Base-by-base conservation (phyloP, 768 basidiomycete genomes). In the Psilocybe cyanescens region DNA sequence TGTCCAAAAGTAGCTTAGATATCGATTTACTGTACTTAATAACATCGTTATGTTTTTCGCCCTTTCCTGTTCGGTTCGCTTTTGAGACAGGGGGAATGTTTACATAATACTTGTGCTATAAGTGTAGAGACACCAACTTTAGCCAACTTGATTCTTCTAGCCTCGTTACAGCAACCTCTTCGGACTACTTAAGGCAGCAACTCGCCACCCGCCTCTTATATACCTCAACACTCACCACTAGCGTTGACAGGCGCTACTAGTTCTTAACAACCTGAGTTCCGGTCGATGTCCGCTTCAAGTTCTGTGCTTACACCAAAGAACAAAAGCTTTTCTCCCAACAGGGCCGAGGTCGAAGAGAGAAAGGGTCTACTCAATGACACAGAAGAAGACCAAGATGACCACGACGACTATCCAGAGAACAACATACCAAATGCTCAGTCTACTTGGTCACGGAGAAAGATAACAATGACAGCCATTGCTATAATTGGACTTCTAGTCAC, bases 401-500 rank as follows among this genome's bases (percentile, higher is more conserved):
- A 71, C 63, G 68, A 67, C 55, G 60, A 66, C 46, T 66, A 71
- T 62, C 68, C 67, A 50, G 71, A 72, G 51, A 62, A 66, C 39
- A 61, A 69, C 63, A 12, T 41, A 31, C 44, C 55, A 37, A 50
- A 55, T 28, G 11, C 58, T 50, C 57, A 41, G 11, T 49, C 56
- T 16, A 49, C 69, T n/a, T 82, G 78, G 79, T 76, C 81, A 16
- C 65, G 71, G 49, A 74, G 69, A 54, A 78, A 73, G 69, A 74
- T 83, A 24, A 64, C 79, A 17, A 68, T 68, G 33, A 76, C 72
- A 41, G 81, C 82, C 17, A 57, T 69, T 16, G 68, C 64, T 46
- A 71, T 84, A 55, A 81, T 84, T 47, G 65, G 68, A 7, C 75
- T 85, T 19, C 70, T 86, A 14, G 59, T 83, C 11, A 73, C 76